Evolutionary conservation across 78 protist genomes (phyloP).

Genomic region (Blattamonas nauphoetae): DNA sequence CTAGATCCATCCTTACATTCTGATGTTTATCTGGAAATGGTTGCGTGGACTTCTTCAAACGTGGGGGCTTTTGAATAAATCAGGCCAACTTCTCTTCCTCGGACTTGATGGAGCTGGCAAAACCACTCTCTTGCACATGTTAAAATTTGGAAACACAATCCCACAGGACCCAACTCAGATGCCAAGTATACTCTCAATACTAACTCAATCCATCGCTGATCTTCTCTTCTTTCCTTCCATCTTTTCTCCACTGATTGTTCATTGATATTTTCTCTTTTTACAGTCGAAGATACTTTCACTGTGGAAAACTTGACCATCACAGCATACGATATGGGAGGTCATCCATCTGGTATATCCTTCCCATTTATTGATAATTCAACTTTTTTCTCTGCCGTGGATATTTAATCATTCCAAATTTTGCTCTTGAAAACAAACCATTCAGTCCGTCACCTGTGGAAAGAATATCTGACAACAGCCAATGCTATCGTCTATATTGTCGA

Average conservation of each 20-base stretch:
- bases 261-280: no score
- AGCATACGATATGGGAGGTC: conserved; percentile 2
- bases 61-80: conserved; percentile 74
- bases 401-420: not conserved
- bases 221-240: not conserved
- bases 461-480: conserved; percentile 78
- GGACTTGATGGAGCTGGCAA: conserved; percentile 99
- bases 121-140: conserved; percentile 92
- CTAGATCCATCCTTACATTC: no score
- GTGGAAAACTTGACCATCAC: not conserved
- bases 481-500: conserved; percentile 92
- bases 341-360: not conserved
- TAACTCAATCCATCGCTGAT: not conserved
- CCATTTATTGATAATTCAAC: not conserved
- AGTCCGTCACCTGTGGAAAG: conserved; percentile 63
- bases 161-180: conserved; percentile 76
- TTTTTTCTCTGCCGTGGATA: not conserved
- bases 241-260: no score
- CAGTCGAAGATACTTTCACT: not conserved
- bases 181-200: conserved; percentile 57
- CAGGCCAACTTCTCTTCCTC: conserved; percentile 91
- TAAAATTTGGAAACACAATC: conserved; percentile 73
- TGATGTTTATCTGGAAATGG: conserved; percentile 20
- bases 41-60: not conserved
- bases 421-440: not conserved